Conservation (phyloP, 1,139 yeast genomes). For the Zygosaccharomyces pseudobailii region DNA sequence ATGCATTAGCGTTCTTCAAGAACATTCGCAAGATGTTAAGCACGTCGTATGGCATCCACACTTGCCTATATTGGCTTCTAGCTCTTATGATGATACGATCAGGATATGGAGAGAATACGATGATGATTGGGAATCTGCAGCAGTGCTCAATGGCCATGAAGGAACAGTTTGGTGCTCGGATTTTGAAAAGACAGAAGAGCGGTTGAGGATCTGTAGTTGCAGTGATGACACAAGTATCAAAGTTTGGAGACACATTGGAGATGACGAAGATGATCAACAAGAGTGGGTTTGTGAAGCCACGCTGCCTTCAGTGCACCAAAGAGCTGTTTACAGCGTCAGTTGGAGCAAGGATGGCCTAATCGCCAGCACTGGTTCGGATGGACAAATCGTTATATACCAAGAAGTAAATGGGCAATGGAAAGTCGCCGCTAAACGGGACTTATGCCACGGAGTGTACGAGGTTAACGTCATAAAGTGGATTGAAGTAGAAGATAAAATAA, state of each 20-base stretch:
- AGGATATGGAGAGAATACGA: conserved; percentile 82
- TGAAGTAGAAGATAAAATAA: conserved; percentile 17
- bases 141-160: conserved; percentile 71
- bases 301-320: conserved; percentile 63
- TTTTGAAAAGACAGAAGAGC: conserved; percentile 46
- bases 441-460: conserved; percentile 78
- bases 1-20: conserved; percentile 87
- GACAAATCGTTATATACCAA: conserved; percentile 63
- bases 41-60: conserved; percentile 83
- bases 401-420: conserved; percentile 52
- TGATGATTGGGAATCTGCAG: conserved; percentile 87
- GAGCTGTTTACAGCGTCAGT: conserved; percentile 76
- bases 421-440: conserved; percentile 45
- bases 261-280: conserved; percentile 46
- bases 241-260: conserved; percentile 57
- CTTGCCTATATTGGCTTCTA: conserved; percentile 66
- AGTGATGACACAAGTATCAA: conserved; percentile 76
- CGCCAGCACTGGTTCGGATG: conserved; percentile 87
- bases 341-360: conserved; percentile 75
- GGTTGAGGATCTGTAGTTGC: conserved; percentile 61
- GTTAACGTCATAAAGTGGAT: conserved; percentile 77
- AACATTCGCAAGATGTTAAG: conserved; percentile 92
- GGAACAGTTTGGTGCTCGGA: conserved; percentile 93
- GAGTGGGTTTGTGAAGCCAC: conserved; percentile 67
- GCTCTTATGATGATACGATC: conserved; percentile 91